Base-by-base conservation (phyloP, 2,329 filamentous ascomycete genomes). In the Metarhizium rileyi region DNA sequence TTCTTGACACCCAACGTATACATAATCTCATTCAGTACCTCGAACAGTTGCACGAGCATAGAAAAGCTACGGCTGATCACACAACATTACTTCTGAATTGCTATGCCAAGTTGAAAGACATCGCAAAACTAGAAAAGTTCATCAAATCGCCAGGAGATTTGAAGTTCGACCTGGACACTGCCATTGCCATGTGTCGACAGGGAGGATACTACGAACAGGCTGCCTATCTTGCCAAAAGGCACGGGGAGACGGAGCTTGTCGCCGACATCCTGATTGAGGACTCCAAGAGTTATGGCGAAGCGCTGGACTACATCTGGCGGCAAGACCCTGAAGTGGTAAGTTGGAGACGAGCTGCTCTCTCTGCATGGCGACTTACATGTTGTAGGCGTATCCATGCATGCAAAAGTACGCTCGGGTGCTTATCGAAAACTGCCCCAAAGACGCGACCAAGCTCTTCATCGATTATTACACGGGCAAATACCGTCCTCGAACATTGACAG, bases 201-300 rank as follows among this genome's bases (percentile, higher is more conserved):
- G 93, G 91, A 10, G 91, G 93, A 1, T 98, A 98, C 66, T 95
- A 85, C 60, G 90, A 97, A 52, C 94, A 98, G 71, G 93, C 93
- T 14, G 93, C 91, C 4, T 98, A 95, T 60, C 76, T 98, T 35
- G 93, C 94, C 6, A 87, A 90, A 51, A 91, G 96, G 65, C 90
- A 98, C 61, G 86, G 88, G 5, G 93, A 98, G 64, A 88, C 89
- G 55, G 90, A 95, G 51, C 73, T 97, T 52, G 93, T 98, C 1
- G 87, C 97, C 4, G 91, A 96, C 62, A 95, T 98, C 44, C 66
- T 98, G 47, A 90, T 98, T 46, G 93, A 98, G 62, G 91, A 98
- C 59, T 90, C 91, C 0, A 93, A 94, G 64, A 85, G 86, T 57
- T 96, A 95, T 62, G 76, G 77, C 0, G 90, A 95, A 61, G 91